Evolutionary conservation across 2,329 filamentous ascomycete species (phyloP).

Genomic region (Parastagonospora nodorum): DNA sequence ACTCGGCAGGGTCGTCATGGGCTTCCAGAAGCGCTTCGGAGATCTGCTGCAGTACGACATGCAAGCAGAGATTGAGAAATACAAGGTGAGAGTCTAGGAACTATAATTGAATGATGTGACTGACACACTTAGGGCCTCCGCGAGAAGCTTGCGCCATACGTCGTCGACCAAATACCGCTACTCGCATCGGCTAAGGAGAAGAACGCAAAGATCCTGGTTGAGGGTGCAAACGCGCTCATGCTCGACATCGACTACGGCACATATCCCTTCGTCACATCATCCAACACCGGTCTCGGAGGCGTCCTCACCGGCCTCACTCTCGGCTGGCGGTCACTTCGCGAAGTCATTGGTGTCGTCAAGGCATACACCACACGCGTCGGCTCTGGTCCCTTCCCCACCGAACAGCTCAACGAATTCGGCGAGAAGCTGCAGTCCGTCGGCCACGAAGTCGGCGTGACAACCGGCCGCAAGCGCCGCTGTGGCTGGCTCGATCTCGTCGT

Average conservation of each 20-base stretch:
- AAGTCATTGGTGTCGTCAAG: slow-evolving; percentile 70
- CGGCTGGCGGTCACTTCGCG: slow-evolving; percentile 64
- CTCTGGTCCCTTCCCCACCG: slow-evolving; percentile 69
- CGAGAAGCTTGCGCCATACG: slow-evolving; percentile 61
- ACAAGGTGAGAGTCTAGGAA: slow-evolving; percentile 52
- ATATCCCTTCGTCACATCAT: slow-evolving; percentile 66
- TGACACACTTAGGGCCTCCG: slow-evolving; percentile 54
- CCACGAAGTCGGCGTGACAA: slow-evolving; percentile 61
- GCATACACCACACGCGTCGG: slow-evolving; percentile 68
- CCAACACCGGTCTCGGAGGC: slow-evolving; percentile 64
- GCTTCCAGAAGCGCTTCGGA: slow-evolving; percentile 72
- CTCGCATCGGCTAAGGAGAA: slow-evolving; percentile 65
- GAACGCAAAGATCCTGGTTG: slow-evolving; percentile 66
- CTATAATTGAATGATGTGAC: too few species aligned
- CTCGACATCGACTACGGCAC: slow-evolving; percentile 64
- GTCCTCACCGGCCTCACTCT: slow-evolving; percentile 67
- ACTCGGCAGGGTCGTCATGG: slow-evolving; percentile 63
- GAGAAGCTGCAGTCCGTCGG: slow-evolving; percentile 63
- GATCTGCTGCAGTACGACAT: slow-evolving; percentile 69
- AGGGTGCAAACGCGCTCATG: slow-evolving; percentile 72
- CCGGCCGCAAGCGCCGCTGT: slow-evolving; percentile 65
- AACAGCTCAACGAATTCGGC: slow-evolving; percentile 63
- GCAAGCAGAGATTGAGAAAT: slow-evolving; percentile 69
- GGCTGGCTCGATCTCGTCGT: slow-evolving; percentile 72
- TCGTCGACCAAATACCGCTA: slow-evolving; percentile 70